Conservation (phyloP, 225 moss, liverwort and hornwort species). For the Sphagnum tenellum region DNA sequence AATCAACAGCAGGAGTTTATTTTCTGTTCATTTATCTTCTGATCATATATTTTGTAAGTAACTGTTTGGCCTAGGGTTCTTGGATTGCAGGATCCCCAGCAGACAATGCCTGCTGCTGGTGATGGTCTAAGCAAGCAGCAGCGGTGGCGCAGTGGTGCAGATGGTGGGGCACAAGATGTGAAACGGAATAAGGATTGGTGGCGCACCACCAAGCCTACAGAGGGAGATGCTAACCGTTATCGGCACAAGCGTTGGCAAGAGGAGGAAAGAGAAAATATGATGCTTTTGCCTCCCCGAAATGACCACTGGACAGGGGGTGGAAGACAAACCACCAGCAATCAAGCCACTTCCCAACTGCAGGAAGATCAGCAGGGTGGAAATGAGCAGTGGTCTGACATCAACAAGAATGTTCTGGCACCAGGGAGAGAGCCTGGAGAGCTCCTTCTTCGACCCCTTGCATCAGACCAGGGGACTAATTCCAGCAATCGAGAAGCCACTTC, state of each 20-base stretch:
- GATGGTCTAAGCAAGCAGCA: slow-evolving; percentile 57
- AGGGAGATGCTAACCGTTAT: slow-evolving; percentile 41
- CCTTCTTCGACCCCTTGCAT: slow-evolving; percentile 26
- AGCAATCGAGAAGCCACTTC: slow-evolving; percentile 42
- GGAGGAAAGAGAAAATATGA: slow-evolving; percentile 56
- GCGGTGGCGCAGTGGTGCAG: slow-evolving; percentile 44
- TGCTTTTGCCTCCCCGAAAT: slow-evolving; percentile 22
- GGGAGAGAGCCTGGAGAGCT: slow-evolving; percentile 38
- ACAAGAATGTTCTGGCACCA: slow-evolving; percentile 1
- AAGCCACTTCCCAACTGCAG: slow-evolving; percentile 1
- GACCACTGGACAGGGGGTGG: slow-evolving; percentile 62
- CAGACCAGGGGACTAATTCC: slow-evolving; percentile 47
- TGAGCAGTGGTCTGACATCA: slow-evolving; percentile 50
- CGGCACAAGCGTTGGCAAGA: slow-evolving; percentile 64
- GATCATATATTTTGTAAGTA: background rate
- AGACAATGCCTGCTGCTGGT: slow-evolving; percentile 55
- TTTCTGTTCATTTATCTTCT: background rate
- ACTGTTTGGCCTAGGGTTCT: background rate
- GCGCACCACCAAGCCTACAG: slow-evolving; percentile 44
- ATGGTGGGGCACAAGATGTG: slow-evolving; percentile 29
- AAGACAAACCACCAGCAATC: slow-evolving; percentile 20
- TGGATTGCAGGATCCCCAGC: slow-evolving; percentile 63
- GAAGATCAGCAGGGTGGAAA: slow-evolving; percentile 1
- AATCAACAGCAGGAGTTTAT: background rate
- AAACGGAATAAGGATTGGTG: slow-evolving; percentile 60